Conservation (phyloP, 345 rosid genomes). For the Noccaea caerulescens region DNA sequence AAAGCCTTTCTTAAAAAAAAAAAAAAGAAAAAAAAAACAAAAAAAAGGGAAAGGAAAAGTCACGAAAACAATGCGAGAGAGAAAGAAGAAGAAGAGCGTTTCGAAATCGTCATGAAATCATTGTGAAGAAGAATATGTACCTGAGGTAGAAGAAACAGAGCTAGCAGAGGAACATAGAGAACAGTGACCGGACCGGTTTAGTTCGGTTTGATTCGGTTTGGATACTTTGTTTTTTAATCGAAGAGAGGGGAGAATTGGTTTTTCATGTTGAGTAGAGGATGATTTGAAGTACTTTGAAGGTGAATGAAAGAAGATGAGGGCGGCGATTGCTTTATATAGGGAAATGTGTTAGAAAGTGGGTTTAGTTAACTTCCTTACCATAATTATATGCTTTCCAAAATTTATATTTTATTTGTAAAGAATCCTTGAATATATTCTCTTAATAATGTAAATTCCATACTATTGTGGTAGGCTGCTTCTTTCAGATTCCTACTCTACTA, state of each 20-base stretch:
- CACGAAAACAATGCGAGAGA: constrained; percentile 39
- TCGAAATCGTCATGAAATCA: constrained; percentile 33
- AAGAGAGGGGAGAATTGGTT: constrained; percentile 4
- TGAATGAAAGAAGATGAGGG: constrained; percentile 14
- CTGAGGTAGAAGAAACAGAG: constrained; percentile 36
- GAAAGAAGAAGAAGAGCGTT: constrained; percentile 32
- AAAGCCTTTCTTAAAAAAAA: too few relatives aligned
- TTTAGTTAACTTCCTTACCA: constrained; percentile 9
- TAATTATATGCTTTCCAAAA: constrained; percentile 9
- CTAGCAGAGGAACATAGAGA: not conserved
- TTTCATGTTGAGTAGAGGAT: constrained; percentile 20
- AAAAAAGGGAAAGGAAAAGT: constrained; percentile 14
- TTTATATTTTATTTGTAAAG: not conserved
- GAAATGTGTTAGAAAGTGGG: constrained; percentile 22
- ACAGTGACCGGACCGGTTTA: constrained; percentile 13
- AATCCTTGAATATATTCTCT: constrained; percentile 13
- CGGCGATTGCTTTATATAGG: constrained; percentile 37
- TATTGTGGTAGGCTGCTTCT: constrained; percentile 28
- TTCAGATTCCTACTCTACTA: constrained; percentile 17
- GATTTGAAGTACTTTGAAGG: constrained; percentile 4
- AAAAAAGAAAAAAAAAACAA: too few relatives aligned
- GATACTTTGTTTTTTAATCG: not conserved
- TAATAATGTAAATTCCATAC: constrained; percentile 24
- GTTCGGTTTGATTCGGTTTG: constrained; percentile 25
- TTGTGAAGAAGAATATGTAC: constrained; percentile 40